phyloP scores from a whole-genome alignment of 2,329 filamentous ascomycete species.

The Claviceps fusiformis region DNA sequence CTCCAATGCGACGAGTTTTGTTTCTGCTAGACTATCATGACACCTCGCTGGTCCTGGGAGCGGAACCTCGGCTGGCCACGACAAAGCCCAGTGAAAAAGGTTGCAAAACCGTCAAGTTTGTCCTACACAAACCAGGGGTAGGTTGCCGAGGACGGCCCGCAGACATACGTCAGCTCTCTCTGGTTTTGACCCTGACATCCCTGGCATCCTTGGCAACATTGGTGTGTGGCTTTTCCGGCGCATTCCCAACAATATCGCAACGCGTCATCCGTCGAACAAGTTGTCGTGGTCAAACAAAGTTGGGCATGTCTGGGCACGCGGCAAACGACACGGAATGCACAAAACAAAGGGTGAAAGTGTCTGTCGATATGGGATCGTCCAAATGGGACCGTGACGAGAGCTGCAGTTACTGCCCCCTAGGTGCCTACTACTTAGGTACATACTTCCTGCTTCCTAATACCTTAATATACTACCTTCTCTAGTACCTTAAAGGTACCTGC shows the following conservation, averaged over 20 bases:
- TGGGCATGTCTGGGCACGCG: too few species aligned
- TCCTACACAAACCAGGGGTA: neutral
- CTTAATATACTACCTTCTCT: too few species aligned
- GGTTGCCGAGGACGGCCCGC: neutral
- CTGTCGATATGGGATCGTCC: neutral
- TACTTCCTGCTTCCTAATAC: too few species aligned
- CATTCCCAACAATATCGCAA: neutral
- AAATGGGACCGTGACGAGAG: neutral
- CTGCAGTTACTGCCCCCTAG: too few species aligned
- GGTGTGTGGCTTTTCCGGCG: neutral
- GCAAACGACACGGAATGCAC: too few species aligned
- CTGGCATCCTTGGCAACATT: neutral
- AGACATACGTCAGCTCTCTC: constrained; percentile 1
- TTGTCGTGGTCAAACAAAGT: neutral
- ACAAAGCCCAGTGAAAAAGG: too few species aligned
- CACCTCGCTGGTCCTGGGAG: too few species aligned
- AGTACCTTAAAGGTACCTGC: too few species aligned
- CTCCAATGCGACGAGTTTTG: neutral
- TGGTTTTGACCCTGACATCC: neutral
- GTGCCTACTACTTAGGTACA: too few species aligned
- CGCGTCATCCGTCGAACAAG: neutral
- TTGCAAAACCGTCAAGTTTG: too few species aligned
- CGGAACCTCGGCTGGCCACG: too few species aligned
- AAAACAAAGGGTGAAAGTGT: neutral
- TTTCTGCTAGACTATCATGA: neutral